phyloP scores from a whole-genome alignment of 1,284 basidiomycete genomes.

The Cutaneotrichosporon mucoides region DNA sequence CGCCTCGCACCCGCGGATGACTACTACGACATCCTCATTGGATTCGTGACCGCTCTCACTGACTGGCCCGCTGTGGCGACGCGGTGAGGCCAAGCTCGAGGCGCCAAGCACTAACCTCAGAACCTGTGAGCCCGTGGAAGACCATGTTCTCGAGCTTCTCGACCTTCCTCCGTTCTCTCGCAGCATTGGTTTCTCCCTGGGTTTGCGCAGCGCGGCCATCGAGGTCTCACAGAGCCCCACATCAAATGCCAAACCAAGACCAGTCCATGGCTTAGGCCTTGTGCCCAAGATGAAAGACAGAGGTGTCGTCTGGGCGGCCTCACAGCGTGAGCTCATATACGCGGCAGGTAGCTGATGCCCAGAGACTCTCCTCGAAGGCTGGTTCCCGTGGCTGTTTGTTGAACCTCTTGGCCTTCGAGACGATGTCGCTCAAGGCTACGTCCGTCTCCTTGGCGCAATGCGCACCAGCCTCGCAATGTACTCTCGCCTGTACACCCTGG shows the following conservation, averaged over 20 bases:
- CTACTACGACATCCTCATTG: conserved; percentile 6
- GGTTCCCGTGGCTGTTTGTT: conserved; percentile 15
- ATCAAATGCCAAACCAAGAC: no score
- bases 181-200: conserved; percentile 1
- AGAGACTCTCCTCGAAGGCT: conserved; percentile 5
- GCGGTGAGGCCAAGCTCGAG: neutral
- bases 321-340: neutral
- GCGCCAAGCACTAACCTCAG: neutral
- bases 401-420: conserved; percentile 6
- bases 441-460: conserved; percentile 10
- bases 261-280: neutral
- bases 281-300: conserved; percentile 1
- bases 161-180: neutral
- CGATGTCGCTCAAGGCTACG: neutral
- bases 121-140: neutral
- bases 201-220: conserved; percentile 3
- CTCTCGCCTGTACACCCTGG: conserved; percentile 2
- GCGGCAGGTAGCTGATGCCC: neutral
- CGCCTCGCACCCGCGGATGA: conserved; percentile 4
- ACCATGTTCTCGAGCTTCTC: neutral
- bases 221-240: neutral
- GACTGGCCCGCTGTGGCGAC: conserved; percentile 3
- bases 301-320: conserved; percentile 3
- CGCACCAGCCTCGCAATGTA: conserved; percentile 9
- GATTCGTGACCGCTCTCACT: conserved; percentile 3